Evolutionary conservation across 2,329 filamentous ascomycete species (phyloP).

Genomic region (Exophiala sideris): DNA sequence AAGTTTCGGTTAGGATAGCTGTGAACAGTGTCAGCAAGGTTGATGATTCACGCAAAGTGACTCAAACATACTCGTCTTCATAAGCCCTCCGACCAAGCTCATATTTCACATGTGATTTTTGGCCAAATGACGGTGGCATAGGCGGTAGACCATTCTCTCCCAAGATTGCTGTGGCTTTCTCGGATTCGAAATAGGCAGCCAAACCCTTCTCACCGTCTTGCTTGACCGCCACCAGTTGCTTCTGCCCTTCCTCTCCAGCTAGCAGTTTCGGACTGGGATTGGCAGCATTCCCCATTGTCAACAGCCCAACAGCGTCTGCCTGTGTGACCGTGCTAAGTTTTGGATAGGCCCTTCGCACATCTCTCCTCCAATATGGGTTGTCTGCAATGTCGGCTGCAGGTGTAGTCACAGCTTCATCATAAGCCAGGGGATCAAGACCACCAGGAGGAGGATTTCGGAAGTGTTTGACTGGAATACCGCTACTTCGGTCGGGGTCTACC

Average conservation of each 20-base stretch:
- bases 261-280: slow-evolving; percentile 72
- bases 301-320: slow-evolving; percentile 77
- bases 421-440: slow-evolving; percentile 63
- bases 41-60: slow-evolving; percentile 22
- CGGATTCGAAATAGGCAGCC: slow-evolving; percentile 69
- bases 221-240: slow-evolving; percentile 72
- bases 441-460: slow-evolving; percentile 85
- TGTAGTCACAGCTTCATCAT: slow-evolving; percentile 77
- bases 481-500: slow-evolving; percentile 83
- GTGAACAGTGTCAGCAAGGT: slow-evolving; percentile 51
- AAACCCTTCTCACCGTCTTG: slow-evolving; percentile 72
- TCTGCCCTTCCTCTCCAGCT: slow-evolving; percentile 68
- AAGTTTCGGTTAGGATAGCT: slow-evolving; percentile 49
- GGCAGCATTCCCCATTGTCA: slow-evolving; percentile 78
- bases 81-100: slow-evolving; percentile 69
- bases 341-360: slow-evolving; percentile 78
- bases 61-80: slow-evolving; percentile 58
- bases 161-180: slow-evolving; percentile 55
- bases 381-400: slow-evolving; percentile 86
- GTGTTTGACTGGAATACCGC: slow-evolving; percentile 88
- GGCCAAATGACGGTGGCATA: slow-evolving; percentile 68
- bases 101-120: slow-evolving; percentile 62
- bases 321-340: slow-evolving; percentile 75
- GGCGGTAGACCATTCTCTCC: slow-evolving; percentile 79
- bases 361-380: slow-evolving; percentile 96